These are phyloP conservation scores for Cucurbita maxima DNA, from an alignment of 306 rosid genomes.

Conservation along the genomic window DNA sequence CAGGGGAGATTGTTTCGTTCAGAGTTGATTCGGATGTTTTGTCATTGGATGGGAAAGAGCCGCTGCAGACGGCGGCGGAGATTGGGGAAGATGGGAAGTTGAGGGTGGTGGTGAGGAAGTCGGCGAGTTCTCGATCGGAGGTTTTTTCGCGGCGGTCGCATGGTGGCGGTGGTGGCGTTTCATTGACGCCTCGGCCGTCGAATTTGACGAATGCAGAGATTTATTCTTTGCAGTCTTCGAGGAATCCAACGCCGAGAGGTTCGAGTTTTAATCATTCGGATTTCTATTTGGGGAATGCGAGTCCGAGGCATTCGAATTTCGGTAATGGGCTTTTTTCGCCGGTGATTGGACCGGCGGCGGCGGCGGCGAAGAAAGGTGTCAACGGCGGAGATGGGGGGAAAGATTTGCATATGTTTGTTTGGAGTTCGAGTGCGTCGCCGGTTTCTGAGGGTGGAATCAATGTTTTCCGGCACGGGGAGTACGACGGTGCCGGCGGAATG, in stretches of 20 bases:
- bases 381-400: constrained; percentile 34
- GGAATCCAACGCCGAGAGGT: constrained; percentile 79
- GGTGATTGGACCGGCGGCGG: constrained; percentile 26
- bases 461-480: constrained; percentile 70
- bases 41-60: constrained; percentile 67
- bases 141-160: constrained; percentile 44
- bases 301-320: constrained; percentile 51
- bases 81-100: constrained; percentile 74
- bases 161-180: constrained; percentile 29
- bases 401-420: constrained; percentile 82
- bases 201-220: constrained; percentile 76
- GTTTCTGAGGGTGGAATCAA: constrained; percentile 74
- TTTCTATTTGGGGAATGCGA: constrained; percentile 37
- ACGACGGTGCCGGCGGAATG: constrained; percentile 45
- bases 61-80: constrained; percentile 63
- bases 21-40: constrained; percentile 66
- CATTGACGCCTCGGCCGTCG: constrained; percentile 60
- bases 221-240: constrained; percentile 56
- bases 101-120: constrained; percentile 57
- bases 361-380: constrained; percentile 26
- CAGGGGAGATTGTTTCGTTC: constrained; percentile 55
- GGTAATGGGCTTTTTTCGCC: constrained; percentile 71
- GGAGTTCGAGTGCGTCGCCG: constrained; percentile 90
- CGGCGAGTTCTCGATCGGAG: constrained; percentile 52
- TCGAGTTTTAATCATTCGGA: constrained; percentile 73